Evolutionary conservation across 2,329 filamentous ascomycete genomes (phyloP).

Genomic region (Diplodia intermedia): DNA sequence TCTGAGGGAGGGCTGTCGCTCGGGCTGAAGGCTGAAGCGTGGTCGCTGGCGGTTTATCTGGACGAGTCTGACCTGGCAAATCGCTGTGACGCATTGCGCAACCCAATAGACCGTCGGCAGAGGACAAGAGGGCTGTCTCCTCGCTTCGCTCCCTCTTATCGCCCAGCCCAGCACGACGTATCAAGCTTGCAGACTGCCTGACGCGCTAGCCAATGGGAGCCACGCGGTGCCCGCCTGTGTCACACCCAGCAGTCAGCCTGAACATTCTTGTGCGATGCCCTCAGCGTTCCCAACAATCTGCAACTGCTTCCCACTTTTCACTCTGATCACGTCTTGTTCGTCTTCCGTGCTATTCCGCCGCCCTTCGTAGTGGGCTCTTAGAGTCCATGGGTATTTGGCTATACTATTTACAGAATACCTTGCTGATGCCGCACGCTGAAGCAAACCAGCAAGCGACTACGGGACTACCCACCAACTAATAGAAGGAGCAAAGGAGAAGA

Average conservation of each 20-base stretch:
- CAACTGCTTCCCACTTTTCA: not conserved
- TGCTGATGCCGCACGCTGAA: constrained; percentile 6
- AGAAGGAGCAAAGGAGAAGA: not conserved
- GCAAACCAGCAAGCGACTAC: constrained; percentile 1
- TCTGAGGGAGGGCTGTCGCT: not conserved
- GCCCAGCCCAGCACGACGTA: constrained; percentile 22
- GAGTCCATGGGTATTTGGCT: constrained; percentile 14
- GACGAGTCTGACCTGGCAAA: not conserved
- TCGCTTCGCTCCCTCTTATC: constrained; percentile 28
- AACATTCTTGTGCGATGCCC: constrained; percentile 1
- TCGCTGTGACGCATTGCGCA: constrained; percentile 22
- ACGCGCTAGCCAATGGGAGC: constrained; percentile 5
- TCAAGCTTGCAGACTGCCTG: constrained; percentile 27
- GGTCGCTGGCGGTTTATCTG: constrained; percentile 11
- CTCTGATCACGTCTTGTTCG: not conserved
- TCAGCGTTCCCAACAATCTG: constrained; percentile 1
- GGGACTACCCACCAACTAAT: constrained; percentile 6
- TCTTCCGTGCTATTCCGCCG: not conserved
- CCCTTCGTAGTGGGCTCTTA: not conserved
- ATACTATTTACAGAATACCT: constrained; percentile 25
- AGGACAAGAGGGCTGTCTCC: constrained; percentile 9
- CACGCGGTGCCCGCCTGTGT: not conserved
- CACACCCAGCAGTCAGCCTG: not conserved
- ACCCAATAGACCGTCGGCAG: not conserved
- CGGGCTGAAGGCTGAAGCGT: not conserved